These are phyloP conservation scores for Trichoderma gracile DNA, from an alignment of 2,329 filamentous ascomycete genomes.

Conservation along the genomic window DNA sequence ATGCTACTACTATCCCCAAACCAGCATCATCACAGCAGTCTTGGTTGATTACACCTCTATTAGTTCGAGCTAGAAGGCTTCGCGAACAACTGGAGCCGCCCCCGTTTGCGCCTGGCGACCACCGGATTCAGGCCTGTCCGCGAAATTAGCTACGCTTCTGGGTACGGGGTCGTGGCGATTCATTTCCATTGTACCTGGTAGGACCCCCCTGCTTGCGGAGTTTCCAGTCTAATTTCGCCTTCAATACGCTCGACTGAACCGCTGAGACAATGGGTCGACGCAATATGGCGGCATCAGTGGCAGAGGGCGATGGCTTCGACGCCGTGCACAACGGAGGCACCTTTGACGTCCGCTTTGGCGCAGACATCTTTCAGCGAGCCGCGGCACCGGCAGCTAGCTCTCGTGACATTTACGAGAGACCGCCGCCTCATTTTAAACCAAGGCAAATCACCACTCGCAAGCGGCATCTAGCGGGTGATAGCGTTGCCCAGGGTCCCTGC, in stretches of 20 bases:
- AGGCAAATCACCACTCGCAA: constrained; percentile 20
- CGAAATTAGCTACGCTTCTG: constrained; percentile 29
- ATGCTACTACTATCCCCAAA: constrained; percentile 16
- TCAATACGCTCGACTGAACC: background rate
- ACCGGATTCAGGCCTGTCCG: constrained; percentile 26
- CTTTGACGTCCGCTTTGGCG: constrained; percentile 5
- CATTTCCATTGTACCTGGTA: constrained; percentile 24
- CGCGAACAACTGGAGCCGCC: constrained; percentile 11
- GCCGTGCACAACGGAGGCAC: constrained; percentile 24
- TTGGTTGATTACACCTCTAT: constrained; percentile 15
- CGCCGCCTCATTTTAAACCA: constrained; percentile 34
- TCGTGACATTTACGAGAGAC: constrained; percentile 34
- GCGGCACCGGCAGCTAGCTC: constrained; percentile 2
- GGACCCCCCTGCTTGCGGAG: constrained; percentile 24
- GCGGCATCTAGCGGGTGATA: constrained; percentile 21
- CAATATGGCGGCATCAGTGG: background rate
- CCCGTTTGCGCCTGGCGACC: constrained; percentile 13
- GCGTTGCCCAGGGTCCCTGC: constrained; percentile 29
- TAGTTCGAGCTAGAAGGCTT: constrained; percentile 21
- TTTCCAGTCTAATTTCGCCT: constrained; percentile 11
- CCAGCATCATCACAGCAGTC: constrained; percentile 17
- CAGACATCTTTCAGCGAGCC: constrained; percentile 4
- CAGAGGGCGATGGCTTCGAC: constrained; percentile 21
- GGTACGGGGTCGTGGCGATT: constrained; percentile 16
- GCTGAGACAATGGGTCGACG: constrained; percentile 13